Evolutionary conservation across 2,329 filamentous ascomycete genomes (phyloP), one percentile per base, ranked within the genome.

Genomic region (Bimuria novae-zelandiae): DNA sequence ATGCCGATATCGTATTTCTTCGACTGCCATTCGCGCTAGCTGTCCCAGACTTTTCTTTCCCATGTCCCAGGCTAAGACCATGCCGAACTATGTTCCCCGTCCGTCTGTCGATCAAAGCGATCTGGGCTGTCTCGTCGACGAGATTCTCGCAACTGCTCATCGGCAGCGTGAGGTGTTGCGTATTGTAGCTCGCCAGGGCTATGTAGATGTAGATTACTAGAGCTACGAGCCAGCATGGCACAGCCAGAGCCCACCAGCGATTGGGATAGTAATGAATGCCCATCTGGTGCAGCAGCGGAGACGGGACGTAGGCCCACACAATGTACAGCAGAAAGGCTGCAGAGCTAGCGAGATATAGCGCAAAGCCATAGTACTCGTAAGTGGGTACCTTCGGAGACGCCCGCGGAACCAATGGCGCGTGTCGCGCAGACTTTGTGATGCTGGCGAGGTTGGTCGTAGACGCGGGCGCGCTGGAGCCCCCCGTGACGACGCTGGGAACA

Each of bases 301-400:
- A 90, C 0, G 94, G 94, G 5, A 97, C 85, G 75, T 94, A 97
- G 12, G 89, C 89, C 94, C 92, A 97, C 10, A 88, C 77, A 19
- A 88, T 74, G 70, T 88, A 89, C 56, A 87, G 82, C 11, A 86
- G 79, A 71, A 97, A 97, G 1, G 86, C 86, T 46, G 94, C 80
- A 19, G 88, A 90, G 57, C 89, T 92, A 69, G 93, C 90, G 33
- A 99, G 83, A 77, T 99, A 97, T 44, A 99, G 84, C 49, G 96
- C 93, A 76, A 99, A 99, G 71, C 94, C 94, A 73, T 97, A 97
- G 83, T 97, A 99, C 73, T 99, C 94, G 78, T 99, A 97, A 0
- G 94, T 99, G n/a, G 94, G 94, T 2, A 99, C 92, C 71, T 94
- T 92, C 1, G 94, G 94, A 49, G 88, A 88, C 1, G 92, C 92